These are phyloP conservation scores for Phytophthora crassamura DNA, from an alignment of 352 stramenopile genomes.

Conservation along the genomic window DNA sequence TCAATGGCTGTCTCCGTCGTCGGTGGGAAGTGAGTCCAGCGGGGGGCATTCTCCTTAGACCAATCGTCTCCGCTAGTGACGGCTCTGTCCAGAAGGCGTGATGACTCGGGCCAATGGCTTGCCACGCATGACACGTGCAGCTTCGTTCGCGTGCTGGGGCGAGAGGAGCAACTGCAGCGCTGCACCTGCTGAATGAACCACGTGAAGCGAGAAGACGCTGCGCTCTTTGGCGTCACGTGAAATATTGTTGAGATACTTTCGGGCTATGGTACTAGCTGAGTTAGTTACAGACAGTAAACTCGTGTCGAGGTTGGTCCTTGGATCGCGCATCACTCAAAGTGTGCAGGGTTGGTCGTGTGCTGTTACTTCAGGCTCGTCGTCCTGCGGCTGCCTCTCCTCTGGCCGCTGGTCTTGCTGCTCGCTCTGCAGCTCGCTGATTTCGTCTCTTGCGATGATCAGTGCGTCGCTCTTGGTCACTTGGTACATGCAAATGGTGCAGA, in stretches of 20 bases:
- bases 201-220: slow-evolving; percentile 6
- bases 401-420: neutral
- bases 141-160: slow-evolving; percentile 16
- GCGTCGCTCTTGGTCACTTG: slow-evolving; percentile 38
- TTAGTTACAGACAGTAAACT: slow-evolving; percentile 2
- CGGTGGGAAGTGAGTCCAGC: slow-evolving; percentile 13
- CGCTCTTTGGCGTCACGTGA: slow-evolving; percentile 6
- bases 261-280: slow-evolving; percentile 15
- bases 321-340: slow-evolving; percentile 7
- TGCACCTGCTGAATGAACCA: neutral
- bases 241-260: slow-evolving; percentile 17
- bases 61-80: slow-evolving; percentile 11
- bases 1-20: neutral
- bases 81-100: slow-evolving; percentile 20
- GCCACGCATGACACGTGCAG: slow-evolving; percentile 1
- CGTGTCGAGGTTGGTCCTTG: neutral
- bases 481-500: slow-evolving; percentile 44
- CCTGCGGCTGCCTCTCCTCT: slow-evolving; percentile 20
- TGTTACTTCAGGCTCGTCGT: slow-evolving; percentile 13
- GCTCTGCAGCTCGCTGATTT: slow-evolving; percentile 31
- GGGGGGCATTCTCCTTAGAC: slow-evolving; percentile 15
- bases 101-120: slow-evolving; percentile 26
- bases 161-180: slow-evolving; percentile 11
- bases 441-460: slow-evolving; percentile 34
- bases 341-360: slow-evolving; percentile 14